Conservation (phyloP, 1,284 basidiomycete species). For the Ceraceosorus guamensis region DNA sequence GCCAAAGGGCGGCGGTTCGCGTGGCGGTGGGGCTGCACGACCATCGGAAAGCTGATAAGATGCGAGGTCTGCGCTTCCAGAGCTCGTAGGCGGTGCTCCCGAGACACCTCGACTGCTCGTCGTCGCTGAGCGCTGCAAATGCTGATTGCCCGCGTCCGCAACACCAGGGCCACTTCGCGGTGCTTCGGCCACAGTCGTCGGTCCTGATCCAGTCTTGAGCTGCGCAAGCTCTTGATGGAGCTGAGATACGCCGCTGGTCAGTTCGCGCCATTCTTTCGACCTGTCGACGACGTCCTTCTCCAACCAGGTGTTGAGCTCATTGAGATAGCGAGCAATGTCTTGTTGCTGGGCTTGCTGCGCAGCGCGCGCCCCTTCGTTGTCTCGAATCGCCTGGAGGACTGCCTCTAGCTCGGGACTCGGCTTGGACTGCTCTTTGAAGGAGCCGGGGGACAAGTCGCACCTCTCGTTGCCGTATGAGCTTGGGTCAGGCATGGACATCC, state of each 20-base stretch:
- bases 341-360: conserved; percentile 31
- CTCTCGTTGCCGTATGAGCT: too few relatives aligned
- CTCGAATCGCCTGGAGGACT: conserved; percentile 27
- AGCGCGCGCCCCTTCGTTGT: conserved; percentile 29
- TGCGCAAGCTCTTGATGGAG: conserved; percentile 30
- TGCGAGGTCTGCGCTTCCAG: neutral
- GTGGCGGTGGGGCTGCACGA: neutral
- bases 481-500: too few relatives aligned
- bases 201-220: conserved; percentile 17
- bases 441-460: too few relatives aligned
- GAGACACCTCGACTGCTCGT: too few relatives aligned
- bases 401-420: conserved; percentile 18
- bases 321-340: conserved; percentile 39
- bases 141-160: neutral
- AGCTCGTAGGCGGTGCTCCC: neutral
- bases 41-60: neutral
- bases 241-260: conserved; percentile 30
- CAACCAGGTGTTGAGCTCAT: conserved; percentile 40
- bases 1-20: neutral
- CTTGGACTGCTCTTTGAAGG: too few relatives aligned
- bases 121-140: too few relatives aligned
- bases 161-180: neutral
- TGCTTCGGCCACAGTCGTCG: neutral
- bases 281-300: conserved; percentile 35
- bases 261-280: conserved; percentile 32